These are phyloP conservation scores for Cladophialophora yegresii DNA, from an alignment of 2,329 filamentous ascomycete species.

Conservation along the genomic window DNA sequence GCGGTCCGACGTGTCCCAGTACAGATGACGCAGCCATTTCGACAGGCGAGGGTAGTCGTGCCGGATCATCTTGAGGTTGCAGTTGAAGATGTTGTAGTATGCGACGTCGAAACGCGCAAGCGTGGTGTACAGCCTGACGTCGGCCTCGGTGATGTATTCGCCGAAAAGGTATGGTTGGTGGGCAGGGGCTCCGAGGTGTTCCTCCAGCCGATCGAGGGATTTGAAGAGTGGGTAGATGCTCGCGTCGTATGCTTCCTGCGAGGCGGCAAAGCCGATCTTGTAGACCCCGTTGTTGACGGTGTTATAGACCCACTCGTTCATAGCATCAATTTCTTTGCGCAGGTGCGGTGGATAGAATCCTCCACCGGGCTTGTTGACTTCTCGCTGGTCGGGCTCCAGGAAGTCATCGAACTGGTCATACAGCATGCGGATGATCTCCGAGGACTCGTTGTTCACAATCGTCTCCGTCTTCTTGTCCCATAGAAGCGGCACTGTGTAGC, in stretches of 20 bases:
- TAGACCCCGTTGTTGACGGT: conserved; percentile 59
- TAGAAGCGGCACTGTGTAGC: conserved; percentile 80
- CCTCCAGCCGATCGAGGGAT: conserved; percentile 71
- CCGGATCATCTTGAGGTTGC: conserved; percentile 64
- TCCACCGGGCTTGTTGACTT: conserved; percentile 44
- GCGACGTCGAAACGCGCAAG: conserved; percentile 68
- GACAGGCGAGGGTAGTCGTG: conserved; percentile 59
- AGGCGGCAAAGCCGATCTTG: conserved; percentile 72
- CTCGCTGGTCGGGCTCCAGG: conserved; percentile 59
- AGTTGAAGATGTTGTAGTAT: conserved; percentile 82
- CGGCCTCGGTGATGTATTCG: conserved; percentile 71
- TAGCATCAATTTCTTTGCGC: conserved; percentile 66
- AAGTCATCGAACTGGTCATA: conserved; percentile 72
- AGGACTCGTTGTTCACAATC: conserved; percentile 86
- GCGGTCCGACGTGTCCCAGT: conserved; percentile 49
- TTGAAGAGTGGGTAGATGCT: conserved; percentile 70
- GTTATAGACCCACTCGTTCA: conserved; percentile 75
- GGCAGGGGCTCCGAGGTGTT: conserved; percentile 57
- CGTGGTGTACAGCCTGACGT: conserved; percentile 70
- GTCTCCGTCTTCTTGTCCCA: conserved; percentile 74
- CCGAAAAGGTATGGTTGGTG: conserved; percentile 72
- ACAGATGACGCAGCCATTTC: conserved; percentile 51
- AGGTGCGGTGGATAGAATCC: conserved; percentile 65
- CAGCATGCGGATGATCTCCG: conserved; percentile 84
- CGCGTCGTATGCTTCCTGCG: conserved; percentile 73